Percentiles rank a stretch among this genome's conserved stretches.
phyloP scores from a whole-genome alignment of 805 yeast species.

The Blastobotrys americana region DNA sequence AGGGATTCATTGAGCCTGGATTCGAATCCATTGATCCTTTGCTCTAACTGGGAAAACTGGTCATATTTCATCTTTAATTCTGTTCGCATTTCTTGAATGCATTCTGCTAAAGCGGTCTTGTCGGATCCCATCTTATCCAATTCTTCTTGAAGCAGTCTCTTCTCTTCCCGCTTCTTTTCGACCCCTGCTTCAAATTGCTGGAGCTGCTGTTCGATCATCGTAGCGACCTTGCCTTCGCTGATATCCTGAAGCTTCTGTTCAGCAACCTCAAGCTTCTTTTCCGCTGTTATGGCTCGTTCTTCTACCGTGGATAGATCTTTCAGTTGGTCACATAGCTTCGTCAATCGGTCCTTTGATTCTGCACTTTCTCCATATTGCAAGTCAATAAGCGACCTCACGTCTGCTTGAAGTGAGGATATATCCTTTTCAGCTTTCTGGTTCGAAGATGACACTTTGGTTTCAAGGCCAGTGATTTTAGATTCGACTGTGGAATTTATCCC shows the following conservation, averaged over 20 bases:
- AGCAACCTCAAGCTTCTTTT: constrained; percentile 6
- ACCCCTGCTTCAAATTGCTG: neutral
- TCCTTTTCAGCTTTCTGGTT: constrained; percentile 5
- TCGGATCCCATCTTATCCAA: neutral
- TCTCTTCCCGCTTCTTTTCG: constrained; percentile 1
- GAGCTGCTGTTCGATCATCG: constrained; percentile 1
- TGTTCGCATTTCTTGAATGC: constrained; percentile 22
- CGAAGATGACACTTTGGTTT: neutral
- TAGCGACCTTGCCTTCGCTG: constrained; percentile 1
- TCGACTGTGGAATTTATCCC: too few relatives aligned
- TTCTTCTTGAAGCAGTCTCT: neutral
- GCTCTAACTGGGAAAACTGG: constrained; percentile 27
- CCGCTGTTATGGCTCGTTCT: constrained; percentile 2
- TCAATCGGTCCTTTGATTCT: neutral
- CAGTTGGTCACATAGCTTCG: constrained; percentile 5
- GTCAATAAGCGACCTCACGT: constrained; percentile 18
- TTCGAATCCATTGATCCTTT: constrained; percentile 25
- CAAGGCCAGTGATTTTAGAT: neutral
- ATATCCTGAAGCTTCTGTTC: constrained; percentile 3
- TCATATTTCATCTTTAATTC: constrained; percentile 23
- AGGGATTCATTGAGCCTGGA: constrained; percentile 23
- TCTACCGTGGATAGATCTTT: constrained; percentile 2
- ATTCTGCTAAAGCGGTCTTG: neutral
- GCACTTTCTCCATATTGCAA: constrained; percentile 15
- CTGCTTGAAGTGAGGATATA: constrained; percentile 10